A percentile compares a stretch with the other conserved stretches of the same genome.
Conservation (phyloP, 768 basidiomycete genomes). For the Mycena galericulata region DNA sequence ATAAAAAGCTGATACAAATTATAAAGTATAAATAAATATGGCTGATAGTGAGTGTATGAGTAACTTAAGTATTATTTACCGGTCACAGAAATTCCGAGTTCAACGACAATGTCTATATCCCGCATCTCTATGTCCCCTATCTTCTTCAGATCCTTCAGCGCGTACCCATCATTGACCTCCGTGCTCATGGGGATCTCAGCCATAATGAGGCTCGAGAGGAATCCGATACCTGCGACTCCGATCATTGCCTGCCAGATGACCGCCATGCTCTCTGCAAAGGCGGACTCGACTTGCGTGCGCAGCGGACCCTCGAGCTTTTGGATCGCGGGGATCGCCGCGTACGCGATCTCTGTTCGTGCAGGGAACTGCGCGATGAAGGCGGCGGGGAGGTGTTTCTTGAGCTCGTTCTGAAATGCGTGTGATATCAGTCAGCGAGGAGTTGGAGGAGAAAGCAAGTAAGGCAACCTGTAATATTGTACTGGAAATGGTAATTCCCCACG, state of each 20-base stretch:
- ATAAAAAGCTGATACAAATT: too few relatives aligned
- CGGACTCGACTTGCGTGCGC: conserved; percentile 47
- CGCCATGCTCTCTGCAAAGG: conserved; percentile 54
- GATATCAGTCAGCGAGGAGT: not conserved
- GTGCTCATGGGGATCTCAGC: conserved; percentile 46
- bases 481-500: conserved; percentile 37
- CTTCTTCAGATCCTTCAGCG: too few relatives aligned
- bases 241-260: conserved; percentile 56
- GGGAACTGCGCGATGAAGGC: conserved; percentile 25
- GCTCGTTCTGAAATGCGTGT: conserved; percentile 56
- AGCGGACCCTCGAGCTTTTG: conserved; percentile 36
- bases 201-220: conserved; percentile 49
- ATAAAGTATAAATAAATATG: too few relatives aligned
- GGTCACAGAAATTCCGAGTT: too few relatives aligned
- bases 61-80: too few relatives aligned
- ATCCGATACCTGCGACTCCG: conserved; percentile 52
- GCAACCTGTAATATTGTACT: conserved; percentile 48
- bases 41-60: too few relatives aligned
- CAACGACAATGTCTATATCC: too few relatives aligned
- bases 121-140: too few relatives aligned
- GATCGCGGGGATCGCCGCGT: conserved; percentile 30
- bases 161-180: too few relatives aligned
- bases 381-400: conserved; percentile 36
- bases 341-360: conserved; percentile 5
- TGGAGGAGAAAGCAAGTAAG: not conserved